Conservation (phyloP, 2,329 filamentous ascomycete genomes). For the Aspergillus unguis region DNA sequence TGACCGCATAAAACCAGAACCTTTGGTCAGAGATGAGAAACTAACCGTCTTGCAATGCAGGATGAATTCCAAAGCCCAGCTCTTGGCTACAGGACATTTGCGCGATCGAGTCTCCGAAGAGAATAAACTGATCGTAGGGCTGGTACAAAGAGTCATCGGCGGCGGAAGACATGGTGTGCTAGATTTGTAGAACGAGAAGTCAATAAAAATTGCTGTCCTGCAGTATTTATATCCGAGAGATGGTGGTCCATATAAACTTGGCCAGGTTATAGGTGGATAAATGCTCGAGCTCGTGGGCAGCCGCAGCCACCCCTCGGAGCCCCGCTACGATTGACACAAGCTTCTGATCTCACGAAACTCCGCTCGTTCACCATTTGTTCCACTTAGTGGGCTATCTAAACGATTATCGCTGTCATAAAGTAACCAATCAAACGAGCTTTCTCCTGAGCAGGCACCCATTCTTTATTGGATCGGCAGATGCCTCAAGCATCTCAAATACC, state of each 20-base stretch:
- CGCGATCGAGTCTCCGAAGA: conserved; percentile 89
- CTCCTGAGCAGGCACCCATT: too few relatives aligned
- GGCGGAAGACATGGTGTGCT: conserved; percentile 1
- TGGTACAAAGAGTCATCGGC: conserved; percentile 18
- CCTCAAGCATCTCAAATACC: too few relatives aligned
- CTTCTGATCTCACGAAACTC: background rate
- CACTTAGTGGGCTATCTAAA: too few relatives aligned
- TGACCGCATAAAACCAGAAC: conserved; percentile 2
- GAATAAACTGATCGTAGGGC: conserved; percentile 69
- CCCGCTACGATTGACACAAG: background rate
- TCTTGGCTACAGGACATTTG: conserved; percentile 62
- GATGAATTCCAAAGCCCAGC: conserved; percentile 70
- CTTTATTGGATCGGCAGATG: too few relatives aligned
- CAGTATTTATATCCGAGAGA: background rate
- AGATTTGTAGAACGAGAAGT: background rate
- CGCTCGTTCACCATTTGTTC: too few relatives aligned
- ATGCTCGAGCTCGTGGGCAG: background rate
- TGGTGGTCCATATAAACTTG: background rate
- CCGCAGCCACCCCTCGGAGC: too few relatives aligned
- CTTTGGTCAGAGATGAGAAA: conserved; percentile 13
- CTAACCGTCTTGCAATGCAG: conserved; percentile 67
- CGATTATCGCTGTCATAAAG: too few relatives aligned
- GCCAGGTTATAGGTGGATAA: conserved; percentile 6
- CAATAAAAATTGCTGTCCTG: too few relatives aligned
- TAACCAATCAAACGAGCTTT: too few relatives aligned